Evolutionary conservation across 352 stramenopile genomes (phyloP), one percentile per base, ranked within the genome.

Genomic region (Globisporangium abappressorium): DNA sequence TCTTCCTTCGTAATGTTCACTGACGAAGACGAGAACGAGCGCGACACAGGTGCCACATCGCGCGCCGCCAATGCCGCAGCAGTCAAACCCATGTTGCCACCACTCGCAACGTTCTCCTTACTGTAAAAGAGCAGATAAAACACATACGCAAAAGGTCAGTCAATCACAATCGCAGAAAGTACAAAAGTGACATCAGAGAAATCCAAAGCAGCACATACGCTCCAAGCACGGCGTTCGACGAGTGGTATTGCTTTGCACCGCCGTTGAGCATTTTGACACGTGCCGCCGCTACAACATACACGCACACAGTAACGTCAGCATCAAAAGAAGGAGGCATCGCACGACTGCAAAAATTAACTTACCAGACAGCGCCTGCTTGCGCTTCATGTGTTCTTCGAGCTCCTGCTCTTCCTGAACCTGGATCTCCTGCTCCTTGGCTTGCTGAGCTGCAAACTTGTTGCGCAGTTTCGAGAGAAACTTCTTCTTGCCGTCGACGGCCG

Each of bases 1-100:
- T 94, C 86, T 70, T 94, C 86, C 68, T 90, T 92, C 47, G 82
- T 92, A 18, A 94, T 77, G n/a, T 79, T 74, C 30, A 91, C 69
- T 14, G 82, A 88, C 49, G 86, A 92, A 43, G 86, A 94, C 55
- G 84, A 92, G 33, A 82, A 66, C 28, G 81, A 89, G 24, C 84
- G 80, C 4, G 69, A 49, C 7, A 76, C 70, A 65, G 34, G 82
- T 62, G n/a, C 60, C 47, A 3, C 70, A 66, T 64, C 74, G 64
- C 36, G 76, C 66, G 70, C 73, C 49, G 68, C 71, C 43, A 78
- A 66, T 26, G 71, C 71, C 61, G 78, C 76, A 3, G 73, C 66
- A 18, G 71, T 79, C 22, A 81, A 57, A 11, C 65, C 60, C 8
- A 20, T 65, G 20, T 81, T 75, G 24, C 65, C 70, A 5, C 54